A percentile compares a stretch with the other conserved stretches of the same genome.
Evolutionary conservation across 176 grass and related monocot species (phyloP).

Genomic region (Carex pumila): DNA sequence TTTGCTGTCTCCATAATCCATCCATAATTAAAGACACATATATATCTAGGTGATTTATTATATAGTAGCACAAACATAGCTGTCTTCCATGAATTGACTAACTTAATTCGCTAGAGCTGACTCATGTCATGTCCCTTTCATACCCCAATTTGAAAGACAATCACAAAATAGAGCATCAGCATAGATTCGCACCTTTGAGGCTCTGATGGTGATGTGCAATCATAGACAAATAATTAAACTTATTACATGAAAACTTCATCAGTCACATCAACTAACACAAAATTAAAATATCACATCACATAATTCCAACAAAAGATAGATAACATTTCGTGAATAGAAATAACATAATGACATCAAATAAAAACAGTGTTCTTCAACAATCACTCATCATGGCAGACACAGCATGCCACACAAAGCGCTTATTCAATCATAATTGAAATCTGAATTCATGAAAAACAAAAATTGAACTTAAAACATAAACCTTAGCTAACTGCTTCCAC

Average conservation of each 20-base stretch:
- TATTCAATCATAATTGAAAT: no score
- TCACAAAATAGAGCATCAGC: neutral
- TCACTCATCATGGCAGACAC: no score
- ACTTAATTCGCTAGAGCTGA: neutral
- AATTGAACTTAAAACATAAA: neutral
- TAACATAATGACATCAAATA: no score
- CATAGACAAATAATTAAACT: no score
- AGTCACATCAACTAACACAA: no score
- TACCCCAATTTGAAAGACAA: neutral
- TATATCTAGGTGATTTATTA: neutral
- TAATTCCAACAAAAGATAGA: no score
- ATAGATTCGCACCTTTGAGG: neutral
- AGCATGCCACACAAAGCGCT: no score
- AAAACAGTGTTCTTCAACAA: no score
- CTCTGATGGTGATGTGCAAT: neutral
- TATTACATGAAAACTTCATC: no score
- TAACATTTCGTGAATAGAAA: no score
- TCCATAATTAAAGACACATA: neutral
- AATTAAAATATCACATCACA: no score
- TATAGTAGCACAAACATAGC: neutral
- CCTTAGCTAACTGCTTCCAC: slow-evolving; percentile 45
- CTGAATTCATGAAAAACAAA: slow-evolving; percentile 13
- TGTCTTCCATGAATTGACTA: neutral
- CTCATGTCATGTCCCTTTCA: neutral
- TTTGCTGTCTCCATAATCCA: neutral